Evolutionary conservation across 2,329 filamentous ascomycete genomes (phyloP), one percentile per base, ranked within the genome.

Genomic region (Aspergillus sojae): DNA sequence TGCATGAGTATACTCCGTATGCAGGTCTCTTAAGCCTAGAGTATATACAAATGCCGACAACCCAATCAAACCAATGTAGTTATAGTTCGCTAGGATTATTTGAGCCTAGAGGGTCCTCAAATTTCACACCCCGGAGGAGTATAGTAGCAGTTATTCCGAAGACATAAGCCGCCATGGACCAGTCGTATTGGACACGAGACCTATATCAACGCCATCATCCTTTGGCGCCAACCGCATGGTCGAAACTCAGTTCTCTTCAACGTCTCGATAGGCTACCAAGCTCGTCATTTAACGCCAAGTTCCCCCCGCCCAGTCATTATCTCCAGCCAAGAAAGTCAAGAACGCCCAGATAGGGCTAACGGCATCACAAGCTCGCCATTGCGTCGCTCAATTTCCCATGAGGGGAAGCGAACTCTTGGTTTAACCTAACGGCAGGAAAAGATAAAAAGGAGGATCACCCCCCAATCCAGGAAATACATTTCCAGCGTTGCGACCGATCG

Each of bases 251-350:
- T 14, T 50, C 46, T 1, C 12, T n/a, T 50, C 28, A 34, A 23
- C 52, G 14, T 55, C 52, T 55, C n/a, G 6, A 55, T 55, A 55
- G 52, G 52, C 11, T 55, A 26, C 21, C 48, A 14, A 52, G 45
- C 57, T 52, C 45, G 45, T 21, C 58, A 46, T 50, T 21, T 36
- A 43, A 21, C 34, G 52, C 52, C 52, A 55, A 55, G 52, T 55
- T 32, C 36, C n/a, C 26, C 23, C 52, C 12, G 36, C 23, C 52
- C 52, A 55, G 52, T 55, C 30, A 55, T 23, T 30, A 45, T 26
- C 52, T 36, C 32, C 50, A 57, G 62, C 62, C 62, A 64, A 64
- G 62, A 62, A 61, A 54, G 58, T 55, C 55, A 64, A 64, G 46
- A 61, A 39, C 16, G 58, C 58, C 54, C 58, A 58, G 58, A 64